Percentiles rank a stretch among this genome's conserved stretches.
Conservation (phyloP, 176 grass and related monocot genomes). For the Oryza rufipogon region DNA sequence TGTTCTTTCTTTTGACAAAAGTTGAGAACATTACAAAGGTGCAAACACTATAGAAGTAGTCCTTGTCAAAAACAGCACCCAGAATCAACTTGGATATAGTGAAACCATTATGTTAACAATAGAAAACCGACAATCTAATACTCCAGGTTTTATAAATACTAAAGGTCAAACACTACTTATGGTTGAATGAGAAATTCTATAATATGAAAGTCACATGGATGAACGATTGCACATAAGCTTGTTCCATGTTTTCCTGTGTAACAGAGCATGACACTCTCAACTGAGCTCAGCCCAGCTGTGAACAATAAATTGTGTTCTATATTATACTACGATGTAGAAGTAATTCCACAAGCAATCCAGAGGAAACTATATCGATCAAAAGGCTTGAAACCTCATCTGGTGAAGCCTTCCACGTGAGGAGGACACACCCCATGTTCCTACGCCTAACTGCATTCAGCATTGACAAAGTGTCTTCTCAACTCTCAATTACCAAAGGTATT, state of each 20-base stretch:
- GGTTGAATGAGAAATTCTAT: conserved; percentile 11
- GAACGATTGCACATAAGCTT: neutral
- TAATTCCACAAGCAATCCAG: neutral
- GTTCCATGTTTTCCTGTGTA: neutral
- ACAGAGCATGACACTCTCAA: neutral
- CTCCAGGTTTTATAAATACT: neutral
- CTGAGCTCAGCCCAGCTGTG: neutral
- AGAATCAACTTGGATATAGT: neutral
- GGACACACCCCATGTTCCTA: conserved; percentile 1
- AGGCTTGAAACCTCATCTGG: neutral
- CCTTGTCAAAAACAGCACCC: conserved; percentile 19
- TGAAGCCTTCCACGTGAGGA: neutral
- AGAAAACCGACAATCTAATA: neutral
- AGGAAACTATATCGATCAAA: neutral
- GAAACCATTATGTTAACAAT: neutral
- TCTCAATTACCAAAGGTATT: neutral
- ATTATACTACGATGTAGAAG: neutral
- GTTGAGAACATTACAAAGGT: neutral
- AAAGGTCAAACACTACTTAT: neutral
- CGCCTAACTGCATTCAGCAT: neutral
- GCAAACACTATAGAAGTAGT: neutral
- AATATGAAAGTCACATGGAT: neutral
- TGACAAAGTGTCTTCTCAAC: neutral
- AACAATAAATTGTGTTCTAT: neutral
- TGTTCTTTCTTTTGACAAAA: neutral